Evolutionary conservation across 495 filamentous ascomycete species (phyloP).

Genomic region (Ascodesmis nigricans): DNA sequence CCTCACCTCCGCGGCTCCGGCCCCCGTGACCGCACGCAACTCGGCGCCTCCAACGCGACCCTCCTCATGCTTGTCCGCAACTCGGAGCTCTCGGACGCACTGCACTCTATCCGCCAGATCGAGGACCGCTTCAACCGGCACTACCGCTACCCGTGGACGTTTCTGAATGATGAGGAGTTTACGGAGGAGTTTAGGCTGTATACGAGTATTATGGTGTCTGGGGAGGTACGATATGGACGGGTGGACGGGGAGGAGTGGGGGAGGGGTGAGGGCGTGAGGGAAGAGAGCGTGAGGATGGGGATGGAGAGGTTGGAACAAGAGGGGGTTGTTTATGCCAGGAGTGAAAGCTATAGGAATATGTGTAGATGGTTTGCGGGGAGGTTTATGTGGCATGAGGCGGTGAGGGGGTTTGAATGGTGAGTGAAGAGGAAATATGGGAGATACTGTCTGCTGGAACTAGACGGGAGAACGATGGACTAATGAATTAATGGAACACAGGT

Average conservation of each 20-base stretch:
- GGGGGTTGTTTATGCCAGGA: conserved; percentile 69
- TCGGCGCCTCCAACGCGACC: conserved; percentile 3
- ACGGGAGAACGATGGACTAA: no score
- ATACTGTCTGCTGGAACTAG: no score
- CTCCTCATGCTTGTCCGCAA: background rate
- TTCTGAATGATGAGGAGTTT: conserved; percentile 91
- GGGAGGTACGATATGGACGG: conserved; percentile 3
- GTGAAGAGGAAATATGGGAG: no score
- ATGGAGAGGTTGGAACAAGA: conserved; percentile 59
- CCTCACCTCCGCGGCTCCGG: conserved; percentile 3
- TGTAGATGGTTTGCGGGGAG: no score
- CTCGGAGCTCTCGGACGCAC: conserved; percentile 2
- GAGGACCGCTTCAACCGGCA: conserved; percentile 44
- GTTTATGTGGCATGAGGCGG: no score
- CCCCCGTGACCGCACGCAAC: conserved; percentile 2
- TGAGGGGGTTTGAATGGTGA: no score
- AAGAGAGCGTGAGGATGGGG: conserved; percentile 35
- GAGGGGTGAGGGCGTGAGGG: conserved; percentile 13
- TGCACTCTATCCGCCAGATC: conserved; percentile 13
- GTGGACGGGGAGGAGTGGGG: no score
- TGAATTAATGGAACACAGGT: no score
- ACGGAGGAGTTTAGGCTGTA: conserved; percentile 37
- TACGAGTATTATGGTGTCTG: conserved; percentile 1
- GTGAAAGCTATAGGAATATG: conserved; percentile 92
- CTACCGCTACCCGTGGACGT: conserved; percentile 98